These are phyloP conservation scores for Phyllosticta ampelicida DNA, from an alignment of 2,329 filamentous ascomycete species.

Conservation along the genomic window DNA sequence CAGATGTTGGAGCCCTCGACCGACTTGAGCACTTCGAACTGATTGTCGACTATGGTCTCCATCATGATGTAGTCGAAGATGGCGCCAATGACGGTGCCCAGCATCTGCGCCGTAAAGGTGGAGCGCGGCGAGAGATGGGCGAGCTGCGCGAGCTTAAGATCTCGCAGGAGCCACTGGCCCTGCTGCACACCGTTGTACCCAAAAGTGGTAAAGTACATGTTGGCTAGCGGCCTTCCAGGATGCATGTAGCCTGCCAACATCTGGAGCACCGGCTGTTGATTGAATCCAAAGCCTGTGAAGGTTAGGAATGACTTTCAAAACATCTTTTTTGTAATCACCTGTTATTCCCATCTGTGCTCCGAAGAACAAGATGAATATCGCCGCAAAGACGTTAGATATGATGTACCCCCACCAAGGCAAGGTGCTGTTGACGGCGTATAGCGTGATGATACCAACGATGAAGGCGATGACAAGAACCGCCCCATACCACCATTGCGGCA, in stretches of 20 bases:
- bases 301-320: background rate
- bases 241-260: slow-evolving; percentile 13
- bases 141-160: slow-evolving; percentile 31
- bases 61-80: slow-evolving; percentile 29
- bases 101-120: slow-evolving; percentile 35
- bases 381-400: slow-evolving; percentile 15
- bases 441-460: slow-evolving; percentile 17
- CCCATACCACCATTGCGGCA: slow-evolving; percentile 20
- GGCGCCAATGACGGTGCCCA: slow-evolving; percentile 17
- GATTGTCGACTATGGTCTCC: slow-evolving; percentile 32
- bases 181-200: slow-evolving; percentile 25
- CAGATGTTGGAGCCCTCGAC: slow-evolving; percentile 33
- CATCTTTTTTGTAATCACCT: too few relatives aligned
- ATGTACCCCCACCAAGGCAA: slow-evolving; percentile 25
- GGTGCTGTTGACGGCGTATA: slow-evolving; percentile 20
- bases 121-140: slow-evolving; percentile 29
- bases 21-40: slow-evolving; percentile 28
- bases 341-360: slow-evolving; percentile 18
- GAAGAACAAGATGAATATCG: slow-evolving; percentile 19
- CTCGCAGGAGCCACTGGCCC: slow-evolving; percentile 12
- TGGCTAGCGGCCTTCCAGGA: slow-evolving; percentile 23
- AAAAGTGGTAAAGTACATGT: slow-evolving; percentile 35
- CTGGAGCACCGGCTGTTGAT: slow-evolving; percentile 14
- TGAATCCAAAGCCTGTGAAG: slow-evolving; percentile 3
- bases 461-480: slow-evolving; percentile 15